Percentiles rank a stretch among this genome's conserved stretches.
Evolutionary conservation across 1,139 yeast species (phyloP).

Genomic region (Debaryomyces subglobosus): DNA sequence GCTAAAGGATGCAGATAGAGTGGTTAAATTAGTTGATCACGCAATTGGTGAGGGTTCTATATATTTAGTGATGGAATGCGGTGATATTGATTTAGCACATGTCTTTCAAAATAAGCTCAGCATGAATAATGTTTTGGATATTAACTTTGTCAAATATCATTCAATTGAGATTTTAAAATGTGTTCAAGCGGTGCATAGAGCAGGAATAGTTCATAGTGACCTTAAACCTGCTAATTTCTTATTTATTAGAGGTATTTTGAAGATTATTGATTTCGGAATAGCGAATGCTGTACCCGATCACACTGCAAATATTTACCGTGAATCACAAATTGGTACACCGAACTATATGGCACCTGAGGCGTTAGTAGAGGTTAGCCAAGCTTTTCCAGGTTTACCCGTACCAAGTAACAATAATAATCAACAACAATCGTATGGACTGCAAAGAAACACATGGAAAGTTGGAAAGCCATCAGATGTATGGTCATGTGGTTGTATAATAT

Average conservation of each 20-base stretch:
- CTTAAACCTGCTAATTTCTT: constrained; percentile 94
- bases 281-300: constrained; percentile 94
- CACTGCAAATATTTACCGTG: constrained; percentile 87
- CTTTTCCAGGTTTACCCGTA: constrained; percentile 28
- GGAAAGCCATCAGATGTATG: constrained; percentile 97
- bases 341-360: constrained; percentile 99
- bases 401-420: constrained; percentile 22
- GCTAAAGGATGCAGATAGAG: constrained; percentile 66
- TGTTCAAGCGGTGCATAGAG: constrained; percentile 83
- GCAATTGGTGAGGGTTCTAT: constrained; percentile 67
- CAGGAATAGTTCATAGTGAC: constrained; percentile 92
- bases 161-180: constrained; percentile 81
- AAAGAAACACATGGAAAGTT: constrained; percentile 71
- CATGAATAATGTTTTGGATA: constrained; percentile 56
- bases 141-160: constrained; percentile 80
- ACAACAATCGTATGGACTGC: constrained; percentile 8
- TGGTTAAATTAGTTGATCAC: constrained; percentile 77
- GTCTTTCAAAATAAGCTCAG: constrained; percentile 64
- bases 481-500: constrained; percentile 96
- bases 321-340: constrained; percentile 93
- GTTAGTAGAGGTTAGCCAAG: constrained; percentile 60
- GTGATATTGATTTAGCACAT: constrained; percentile 88
- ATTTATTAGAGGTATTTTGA: constrained; percentile 80
- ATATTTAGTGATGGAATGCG: constrained; percentile 89
- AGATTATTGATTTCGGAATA: constrained; percentile 94